Base-by-base conservation (phyloP, 2,329 filamentous ascomycete species). In the Neofusicoccum sp. region DNA sequence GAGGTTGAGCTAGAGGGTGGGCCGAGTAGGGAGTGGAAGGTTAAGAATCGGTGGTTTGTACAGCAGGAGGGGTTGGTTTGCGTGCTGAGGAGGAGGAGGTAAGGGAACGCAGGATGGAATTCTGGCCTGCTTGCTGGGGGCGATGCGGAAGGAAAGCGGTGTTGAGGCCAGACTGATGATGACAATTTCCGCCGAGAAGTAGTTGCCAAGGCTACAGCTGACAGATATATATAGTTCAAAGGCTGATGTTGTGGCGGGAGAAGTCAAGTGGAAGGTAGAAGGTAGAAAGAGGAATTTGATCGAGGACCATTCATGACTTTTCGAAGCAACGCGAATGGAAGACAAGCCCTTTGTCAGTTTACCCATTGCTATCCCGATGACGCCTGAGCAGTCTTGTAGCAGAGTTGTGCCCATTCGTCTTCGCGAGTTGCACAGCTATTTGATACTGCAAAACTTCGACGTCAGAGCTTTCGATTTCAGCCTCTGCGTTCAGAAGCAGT, bases 401-500 rank as follows among this genome's bases (percentile, higher is more conserved):
- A 45, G 43, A 9, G 11, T 26, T 45, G 43, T 45, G 43, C 2
- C 43, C 43, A 4, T 28, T 5, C 6, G 6, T 3, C 14, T 2
- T 28, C 11, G 43, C 43, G 9, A 28, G 3, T 4, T 45, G 6
- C 8, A 45, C 43, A 26, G 43, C 43, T 8, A 9, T 45, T 14
- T 24, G 7, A 8, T 28, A 28, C 43, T 45, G 43, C 5, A 6
- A 2, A 6, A 3, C 2, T n/a, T 20, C 43, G 11, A 45, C 24
- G 26, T 28, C 1, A 4, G n/a, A 4, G 20, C 43, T 30, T 11
- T 26, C 2, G 1, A 45, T 5, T 11, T 59, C 44, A 4, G 64
- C 69, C n/a, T 65, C 68, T n/a, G 64, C 61, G 12, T 71, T 51
- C 6, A 73, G 54, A n/a, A 73, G 66, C 44, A 71, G 47, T 31